phyloP scores from a whole-genome alignment of 2,329 filamentous ascomycete genomes.

The Achaetomium macrosporum region DNA sequence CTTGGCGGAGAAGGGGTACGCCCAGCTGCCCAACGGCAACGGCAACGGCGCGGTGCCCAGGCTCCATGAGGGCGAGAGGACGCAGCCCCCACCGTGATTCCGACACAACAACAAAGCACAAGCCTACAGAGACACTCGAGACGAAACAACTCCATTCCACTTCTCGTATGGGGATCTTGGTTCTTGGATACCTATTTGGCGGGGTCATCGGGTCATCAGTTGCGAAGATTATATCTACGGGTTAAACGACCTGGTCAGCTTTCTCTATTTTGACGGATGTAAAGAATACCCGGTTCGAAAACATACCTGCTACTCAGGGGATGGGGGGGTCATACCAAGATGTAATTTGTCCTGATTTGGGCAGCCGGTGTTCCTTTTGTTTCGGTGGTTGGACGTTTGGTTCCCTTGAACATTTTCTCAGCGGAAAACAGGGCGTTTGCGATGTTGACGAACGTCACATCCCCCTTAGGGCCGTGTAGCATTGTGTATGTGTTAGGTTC shows the following conservation, averaged over 20 bases:
- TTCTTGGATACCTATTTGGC: not conserved
- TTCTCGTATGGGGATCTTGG: no score
- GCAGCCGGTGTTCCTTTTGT: no score
- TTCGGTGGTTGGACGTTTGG: no score
- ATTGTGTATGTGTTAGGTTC: not conserved
- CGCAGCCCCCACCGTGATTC: constrained; percentile 3
- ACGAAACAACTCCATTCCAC: not conserved
- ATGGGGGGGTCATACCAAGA: not conserved
- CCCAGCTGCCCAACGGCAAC: constrained; percentile 14
- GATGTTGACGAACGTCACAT: no score
- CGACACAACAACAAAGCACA: not conserved
- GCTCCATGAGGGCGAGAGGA: constrained; percentile 1
- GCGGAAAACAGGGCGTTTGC: no score
- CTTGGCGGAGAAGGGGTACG: constrained; percentile 25
- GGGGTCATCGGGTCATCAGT: not conserved
- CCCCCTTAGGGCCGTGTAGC: no score
- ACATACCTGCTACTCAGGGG: not conserved
- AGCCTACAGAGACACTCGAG: not conserved
- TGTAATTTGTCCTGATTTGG: not conserved
- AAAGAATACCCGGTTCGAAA: not conserved
- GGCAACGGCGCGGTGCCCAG: constrained; percentile 12
- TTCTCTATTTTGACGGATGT: not conserved
- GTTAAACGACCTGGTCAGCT: not conserved
- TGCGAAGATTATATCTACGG: not conserved
- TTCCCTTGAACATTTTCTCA: no score